Evolutionary conservation across 176 grass and related monocot species (phyloP).

Genomic region (Saccharum officinarum): DNA sequence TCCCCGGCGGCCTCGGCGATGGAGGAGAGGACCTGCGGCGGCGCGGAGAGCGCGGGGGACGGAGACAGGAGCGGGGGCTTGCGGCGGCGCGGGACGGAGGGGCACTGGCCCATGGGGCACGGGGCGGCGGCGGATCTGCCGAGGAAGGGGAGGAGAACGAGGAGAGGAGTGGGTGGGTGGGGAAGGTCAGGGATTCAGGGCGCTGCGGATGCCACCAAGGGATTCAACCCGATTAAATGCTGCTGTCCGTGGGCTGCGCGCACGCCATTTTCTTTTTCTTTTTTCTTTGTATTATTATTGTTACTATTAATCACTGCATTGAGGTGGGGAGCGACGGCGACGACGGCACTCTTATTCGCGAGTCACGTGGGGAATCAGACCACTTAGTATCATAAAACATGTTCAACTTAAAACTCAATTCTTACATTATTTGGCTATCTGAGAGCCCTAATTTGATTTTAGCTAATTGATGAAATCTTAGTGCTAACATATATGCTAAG

Average conservation of each 20-base stretch:
- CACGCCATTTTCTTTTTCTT: not conserved
- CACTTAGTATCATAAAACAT: too few relatives aligned
- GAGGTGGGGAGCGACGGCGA: too few relatives aligned
- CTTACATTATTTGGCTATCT: too few relatives aligned
- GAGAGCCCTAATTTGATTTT: too few relatives aligned
- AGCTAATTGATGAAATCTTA: too few relatives aligned
- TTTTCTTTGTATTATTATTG: not conserved
- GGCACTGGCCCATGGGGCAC: constrained; percentile 49
- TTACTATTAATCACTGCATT: too few relatives aligned
- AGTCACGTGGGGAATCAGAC: too few relatives aligned
- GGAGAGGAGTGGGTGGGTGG: not conserved
- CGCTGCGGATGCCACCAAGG: constrained; percentile 37
- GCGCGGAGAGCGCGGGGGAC: too few relatives aligned
- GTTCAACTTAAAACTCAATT: too few relatives aligned
- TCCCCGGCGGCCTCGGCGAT: not conserved
- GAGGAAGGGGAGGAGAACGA: not conserved
- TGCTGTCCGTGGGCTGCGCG: not conserved
- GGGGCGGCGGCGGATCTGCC: constrained; percentile 40
- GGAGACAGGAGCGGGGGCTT: not conserved
- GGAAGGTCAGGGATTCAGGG: not conserved
- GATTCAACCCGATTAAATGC: constrained; percentile 38
- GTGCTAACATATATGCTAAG: too few relatives aligned
- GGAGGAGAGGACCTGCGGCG: not conserved
- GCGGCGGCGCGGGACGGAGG: constrained; percentile 27
- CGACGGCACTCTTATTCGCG: too few relatives aligned